Evolutionary conservation across 1,139 yeast species (phyloP), one percentile per base, ranked within the genome.

Genomic region (Komagataea norvegica): DNA sequence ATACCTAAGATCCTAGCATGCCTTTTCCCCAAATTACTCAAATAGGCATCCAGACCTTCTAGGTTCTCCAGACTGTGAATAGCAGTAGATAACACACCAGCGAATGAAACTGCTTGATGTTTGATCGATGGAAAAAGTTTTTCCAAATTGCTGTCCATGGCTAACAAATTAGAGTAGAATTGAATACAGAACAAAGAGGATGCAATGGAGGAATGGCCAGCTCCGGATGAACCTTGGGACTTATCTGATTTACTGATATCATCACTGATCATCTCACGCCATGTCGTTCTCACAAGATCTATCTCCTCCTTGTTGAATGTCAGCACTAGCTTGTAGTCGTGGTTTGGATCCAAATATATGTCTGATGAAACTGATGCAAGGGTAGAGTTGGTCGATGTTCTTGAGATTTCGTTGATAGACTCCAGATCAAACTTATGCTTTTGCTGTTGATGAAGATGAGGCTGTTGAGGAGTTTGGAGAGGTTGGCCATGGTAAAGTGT

Each of bases 1-100:
- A 84, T 81, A 11, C 85, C 87, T 46, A 85, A 65, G 35, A 85
- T 78, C 45, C 95, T 65, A 4, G 87, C 66, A 56, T 85, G 95
- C 39, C 87, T 67, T 57, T 83, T 83, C 2, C 91, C 94, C 47
- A 85, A 62, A 34, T 74, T 72, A 35, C 66, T 67, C 36, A 85
- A 62, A 44, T 79, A 79, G 32, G 72, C 82, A 51, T 82, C 79
- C 50, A 84, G 64, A 5, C 60, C 59, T 2, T 64, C 56, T 41
- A 60, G 61, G 47, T 57, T 55, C 46, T 61, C 78, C 48, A 69
- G 59, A 57, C 61, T 62, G 30, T 70, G 60, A 38, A 80, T 70
- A 6, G 83, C 79, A 36, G 76, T 66, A n/a, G 80, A 68, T 54
- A 81, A 56, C n/a, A 80, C 86, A 4, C 91, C 91, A 1, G 93